Conservation (phyloP, 805 yeast species). For the Komagataella kurtzmanii region DNA sequence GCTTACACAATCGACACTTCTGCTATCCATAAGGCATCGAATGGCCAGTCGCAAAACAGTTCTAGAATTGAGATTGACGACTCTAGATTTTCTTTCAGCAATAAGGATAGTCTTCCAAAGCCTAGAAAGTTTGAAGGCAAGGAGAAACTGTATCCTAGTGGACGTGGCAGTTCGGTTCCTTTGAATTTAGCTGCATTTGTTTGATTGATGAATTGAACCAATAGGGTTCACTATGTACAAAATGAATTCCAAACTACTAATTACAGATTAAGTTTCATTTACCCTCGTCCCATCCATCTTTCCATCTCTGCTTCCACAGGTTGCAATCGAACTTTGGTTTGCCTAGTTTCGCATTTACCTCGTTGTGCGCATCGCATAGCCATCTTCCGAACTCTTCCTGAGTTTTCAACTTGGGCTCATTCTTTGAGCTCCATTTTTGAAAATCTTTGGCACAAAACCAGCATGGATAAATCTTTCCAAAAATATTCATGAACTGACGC, state of each 20-base stretch:
- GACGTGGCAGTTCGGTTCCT: slow-evolving; percentile 89
- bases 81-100: slow-evolving; percentile 56
- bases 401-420: slow-evolving; percentile 43
- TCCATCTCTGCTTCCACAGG: slow-evolving; percentile 91
- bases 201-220: background rate
- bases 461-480: slow-evolving; percentile 83
- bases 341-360: slow-evolving; percentile 77
- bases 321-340: slow-evolving; percentile 79
- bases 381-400: slow-evolving; percentile 79
- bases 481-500: slow-evolving; percentile 51
- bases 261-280: slow-evolving; percentile 24
- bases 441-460: slow-evolving; percentile 89
- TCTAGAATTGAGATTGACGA: slow-evolving; percentile 47
- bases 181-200: slow-evolving; percentile 35
- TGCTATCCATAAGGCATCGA: slow-evolving; percentile 8
- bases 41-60: slow-evolving; percentile 4
- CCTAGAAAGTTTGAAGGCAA: slow-evolving; percentile 72
- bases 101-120: slow-evolving; percentile 60
- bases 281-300: slow-evolving; percentile 79
- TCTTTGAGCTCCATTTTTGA: slow-evolving; percentile 36
- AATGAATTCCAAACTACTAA: slow-evolving; percentile 22
- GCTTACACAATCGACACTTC: slow-evolving; percentile 46
- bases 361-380: slow-evolving; percentile 93
- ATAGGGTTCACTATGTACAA: slow-evolving; percentile 20
- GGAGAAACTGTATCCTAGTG: slow-evolving; percentile 83